Percentiles rank a stretch among this genome's conserved stretches.
Conservation (phyloP, 495 filamentous ascomycete genomes). For the Lasiosphaeris hirsuta region DNA sequence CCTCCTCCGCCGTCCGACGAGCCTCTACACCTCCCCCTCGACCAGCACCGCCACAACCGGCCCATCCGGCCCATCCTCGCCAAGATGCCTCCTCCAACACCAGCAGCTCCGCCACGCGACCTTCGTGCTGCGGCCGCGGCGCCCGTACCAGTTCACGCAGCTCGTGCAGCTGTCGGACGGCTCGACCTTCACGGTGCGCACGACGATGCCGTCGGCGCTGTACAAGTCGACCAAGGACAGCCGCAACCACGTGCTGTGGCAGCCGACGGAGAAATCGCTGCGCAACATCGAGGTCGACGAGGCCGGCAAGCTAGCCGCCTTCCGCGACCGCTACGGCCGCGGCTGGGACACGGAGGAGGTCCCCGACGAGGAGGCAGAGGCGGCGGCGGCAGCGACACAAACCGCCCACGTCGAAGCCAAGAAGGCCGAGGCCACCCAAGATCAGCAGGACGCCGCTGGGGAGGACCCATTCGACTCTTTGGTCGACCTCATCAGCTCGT, state of each 20-base stretch:
- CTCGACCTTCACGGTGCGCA: conserved; percentile 79
- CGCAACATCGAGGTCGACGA: conserved; percentile 91
- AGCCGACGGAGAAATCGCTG: conserved; percentile 72
- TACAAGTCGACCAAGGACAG: conserved; percentile 79
- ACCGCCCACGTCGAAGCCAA: conserved; percentile 27
- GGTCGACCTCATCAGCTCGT: conserved; percentile 68
- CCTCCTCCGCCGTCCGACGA: conserved; percentile 21
- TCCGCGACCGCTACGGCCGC: conserved; percentile 77
- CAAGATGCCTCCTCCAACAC: conserved; percentile 25
- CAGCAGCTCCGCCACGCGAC: conserved; percentile 65
- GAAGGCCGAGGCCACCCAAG: conserved; percentile 35
- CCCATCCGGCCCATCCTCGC: background rate
- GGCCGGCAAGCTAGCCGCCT: conserved; percentile 83
- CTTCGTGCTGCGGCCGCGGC: conserved; percentile 80
- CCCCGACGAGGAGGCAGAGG: conserved; percentile 23
- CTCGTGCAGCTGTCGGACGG: conserved; percentile 93
- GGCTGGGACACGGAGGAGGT: conserved; percentile 60
- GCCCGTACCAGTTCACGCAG: conserved; percentile 96
- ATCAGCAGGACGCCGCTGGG: background rate
- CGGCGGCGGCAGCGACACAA: background rate
- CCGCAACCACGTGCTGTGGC: conserved; percentile 86
- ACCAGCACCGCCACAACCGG: conserved; percentile 14
- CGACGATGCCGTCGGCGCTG: conserved; percentile 76
- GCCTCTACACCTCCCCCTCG: conserved; percentile 7
- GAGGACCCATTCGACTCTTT: conserved; percentile 50